Base-by-base conservation (phyloP, 2,329 filamentous ascomycete genomes). In the Zelopaecilomyces penicillatus region DNA sequence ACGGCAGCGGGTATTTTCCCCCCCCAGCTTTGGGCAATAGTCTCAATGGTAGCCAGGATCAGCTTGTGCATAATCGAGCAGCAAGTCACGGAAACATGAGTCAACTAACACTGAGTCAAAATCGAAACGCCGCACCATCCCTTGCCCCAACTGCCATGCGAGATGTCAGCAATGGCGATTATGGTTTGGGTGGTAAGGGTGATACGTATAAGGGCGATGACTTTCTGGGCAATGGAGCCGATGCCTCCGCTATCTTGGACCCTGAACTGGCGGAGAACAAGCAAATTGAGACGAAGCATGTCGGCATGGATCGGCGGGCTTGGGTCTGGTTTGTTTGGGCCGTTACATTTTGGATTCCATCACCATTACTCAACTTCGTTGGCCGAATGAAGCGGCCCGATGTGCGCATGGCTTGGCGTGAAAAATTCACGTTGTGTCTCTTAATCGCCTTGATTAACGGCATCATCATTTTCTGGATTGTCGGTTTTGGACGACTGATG, bases 381-480 rank as follows among this genome's bases (percentile, higher is more conserved):
- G 93, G 93, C 30, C 86, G 91, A 26, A 98, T 98, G 93, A 94
- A 95, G 68, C 83, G 93, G 44, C 93, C 90, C 2, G 93, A 98
- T 66, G 88, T 98, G 6, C 86, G 93, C 28, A 86, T 96, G 80
- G 93, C 93, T 0, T 98, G 93, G 93, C 80, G 93, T 65, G 93
- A 98, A 60, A 98, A 98, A 66, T 42, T 98, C 8, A 84, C 93
- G 0, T 71, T 98, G 8, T 81, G 90, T 39, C 71, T 86, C 47
- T 57, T 95, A 42, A 97, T 98, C 54, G 61, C 86, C 30, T 56
- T 98, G 9, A 66, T 95, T 53, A 98, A 98, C 65, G 88, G 62
- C 34, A 59, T 78, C 29, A 78, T 98, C 49, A 74, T 96, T 46
- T 98, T 98, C 68, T 95, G 88, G 77, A 96, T 98, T 55, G 77